phyloP scores from a whole-genome alignment of 106 monocot species.

The Dendrobium catenatum region DNA sequence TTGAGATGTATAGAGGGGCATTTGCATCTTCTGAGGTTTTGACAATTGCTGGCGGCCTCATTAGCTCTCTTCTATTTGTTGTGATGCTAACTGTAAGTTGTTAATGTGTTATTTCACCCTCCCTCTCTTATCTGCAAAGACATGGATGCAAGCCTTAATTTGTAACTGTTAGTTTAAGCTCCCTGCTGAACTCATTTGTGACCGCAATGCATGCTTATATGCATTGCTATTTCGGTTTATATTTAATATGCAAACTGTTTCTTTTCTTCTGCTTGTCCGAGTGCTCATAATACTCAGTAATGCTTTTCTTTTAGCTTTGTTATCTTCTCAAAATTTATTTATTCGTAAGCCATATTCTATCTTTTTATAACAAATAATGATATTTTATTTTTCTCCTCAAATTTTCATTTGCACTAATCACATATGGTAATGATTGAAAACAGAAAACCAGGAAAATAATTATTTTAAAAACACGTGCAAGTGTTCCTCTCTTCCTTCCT shows the following conservation, averaged over 20 bases:
- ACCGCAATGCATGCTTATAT: neutral
- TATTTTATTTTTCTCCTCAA: neutral
- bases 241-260: neutral
- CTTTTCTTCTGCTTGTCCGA: neutral
- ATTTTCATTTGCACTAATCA: neutral
- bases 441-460: neutral
- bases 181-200: neutral
- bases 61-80: slow-evolving; percentile 83
- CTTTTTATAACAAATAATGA: neutral
- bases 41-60: slow-evolving; percentile 75
- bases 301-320: neutral
- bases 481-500: neutral
- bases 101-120: neutral
- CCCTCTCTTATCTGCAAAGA: neutral
- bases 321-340: neutral
- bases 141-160: neutral
- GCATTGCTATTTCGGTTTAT: neutral
- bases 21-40: slow-evolving; percentile 85
- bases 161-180: neutral
- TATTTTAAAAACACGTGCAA: neutral
- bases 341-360: neutral
- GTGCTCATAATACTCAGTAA: neutral
- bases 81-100: slow-evolving; percentile 63
- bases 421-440: neutral
- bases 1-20: slow-evolving; percentile 78